phyloP scores from a whole-genome alignment of 108 stramenopile genomes.

The Stephanodiscus triporus region DNA sequence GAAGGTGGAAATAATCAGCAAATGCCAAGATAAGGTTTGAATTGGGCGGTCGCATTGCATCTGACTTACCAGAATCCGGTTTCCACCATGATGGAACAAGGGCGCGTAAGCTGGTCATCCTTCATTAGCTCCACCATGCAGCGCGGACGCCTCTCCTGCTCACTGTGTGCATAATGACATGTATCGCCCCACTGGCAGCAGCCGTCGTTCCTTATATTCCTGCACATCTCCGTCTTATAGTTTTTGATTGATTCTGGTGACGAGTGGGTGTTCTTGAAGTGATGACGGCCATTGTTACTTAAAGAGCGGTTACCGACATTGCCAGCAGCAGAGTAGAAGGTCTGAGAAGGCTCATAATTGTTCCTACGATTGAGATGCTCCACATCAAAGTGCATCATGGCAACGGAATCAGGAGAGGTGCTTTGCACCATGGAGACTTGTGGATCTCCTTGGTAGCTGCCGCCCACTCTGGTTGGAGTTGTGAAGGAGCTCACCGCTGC shows the following conservation, averaged over 20 bases:
- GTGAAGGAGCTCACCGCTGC: too few species aligned
- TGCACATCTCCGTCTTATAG: slow-evolving; percentile 42
- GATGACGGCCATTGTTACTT: too few species aligned
- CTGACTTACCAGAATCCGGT: slow-evolving; percentile 39
- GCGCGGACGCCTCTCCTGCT: slow-evolving; percentile 17
- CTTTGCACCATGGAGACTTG: too few species aligned
- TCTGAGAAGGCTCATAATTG: too few species aligned
- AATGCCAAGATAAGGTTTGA: background rate
- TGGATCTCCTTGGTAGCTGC: too few species aligned
- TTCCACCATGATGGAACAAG: slow-evolving; percentile 32
- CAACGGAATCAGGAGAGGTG: too few species aligned
- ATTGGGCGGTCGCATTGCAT: background rate
- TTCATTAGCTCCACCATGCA: slow-evolving; percentile 17
- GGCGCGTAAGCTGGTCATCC: slow-evolving; percentile 12
- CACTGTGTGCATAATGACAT: slow-evolving; percentile 37
- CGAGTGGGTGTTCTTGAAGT: too few species aligned
- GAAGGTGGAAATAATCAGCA: background rate
- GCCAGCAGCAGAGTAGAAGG: too few species aligned
- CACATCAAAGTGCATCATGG: too few species aligned
- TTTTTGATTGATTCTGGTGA: slow-evolving; percentile 18
- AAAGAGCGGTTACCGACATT: too few species aligned
- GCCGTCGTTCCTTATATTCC: slow-evolving; percentile 10
- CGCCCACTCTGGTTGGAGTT: too few species aligned
- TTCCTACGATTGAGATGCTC: too few species aligned
- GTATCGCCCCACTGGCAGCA: slow-evolving; percentile 15